Evolutionary conservation across 2,329 filamentous ascomycete species (phyloP).

Genomic region (Aspergillus sp.): DNA sequence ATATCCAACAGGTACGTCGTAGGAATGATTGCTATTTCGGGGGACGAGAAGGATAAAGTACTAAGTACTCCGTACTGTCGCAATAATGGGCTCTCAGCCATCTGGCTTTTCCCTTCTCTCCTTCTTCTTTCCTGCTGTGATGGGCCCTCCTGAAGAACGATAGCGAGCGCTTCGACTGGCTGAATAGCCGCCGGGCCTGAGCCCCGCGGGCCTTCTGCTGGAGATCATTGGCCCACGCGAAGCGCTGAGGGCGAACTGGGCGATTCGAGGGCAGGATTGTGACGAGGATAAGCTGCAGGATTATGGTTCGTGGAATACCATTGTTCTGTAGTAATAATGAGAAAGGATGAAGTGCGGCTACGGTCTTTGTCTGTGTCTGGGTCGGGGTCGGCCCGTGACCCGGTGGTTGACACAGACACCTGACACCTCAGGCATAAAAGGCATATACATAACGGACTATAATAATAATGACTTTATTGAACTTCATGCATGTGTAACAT

Average conservation of each 20-base stretch:
- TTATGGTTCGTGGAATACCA: background rate
- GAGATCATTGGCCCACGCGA: background rate
- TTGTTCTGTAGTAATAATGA: too few species aligned
- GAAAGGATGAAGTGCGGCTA: too few species aligned
- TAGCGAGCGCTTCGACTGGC: background rate
- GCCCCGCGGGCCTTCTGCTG: background rate
- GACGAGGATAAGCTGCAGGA: background rate
- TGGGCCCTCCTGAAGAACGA: background rate
- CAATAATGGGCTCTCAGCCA: too few species aligned
- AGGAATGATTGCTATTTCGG: background rate
- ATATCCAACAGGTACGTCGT: background rate
- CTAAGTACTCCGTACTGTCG: background rate
- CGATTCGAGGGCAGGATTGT: background rate
- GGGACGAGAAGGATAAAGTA: background rate
- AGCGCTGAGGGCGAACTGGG: background rate
- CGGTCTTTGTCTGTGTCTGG: too few species aligned
- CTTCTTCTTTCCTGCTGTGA: background rate
- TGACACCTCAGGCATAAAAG: background rate
- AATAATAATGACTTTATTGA: too few species aligned
- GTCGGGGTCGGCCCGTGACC: background rate
- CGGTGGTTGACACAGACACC: too few species aligned
- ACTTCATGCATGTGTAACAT: too few species aligned
- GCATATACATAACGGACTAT: background rate
- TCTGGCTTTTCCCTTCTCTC: background rate
- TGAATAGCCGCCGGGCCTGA: background rate